Percentiles rank a stretch among this genome's conserved stretches.
Evolutionary conservation across 805 yeast genomes (phyloP).

Genomic region (Kazachstania viticola): DNA sequence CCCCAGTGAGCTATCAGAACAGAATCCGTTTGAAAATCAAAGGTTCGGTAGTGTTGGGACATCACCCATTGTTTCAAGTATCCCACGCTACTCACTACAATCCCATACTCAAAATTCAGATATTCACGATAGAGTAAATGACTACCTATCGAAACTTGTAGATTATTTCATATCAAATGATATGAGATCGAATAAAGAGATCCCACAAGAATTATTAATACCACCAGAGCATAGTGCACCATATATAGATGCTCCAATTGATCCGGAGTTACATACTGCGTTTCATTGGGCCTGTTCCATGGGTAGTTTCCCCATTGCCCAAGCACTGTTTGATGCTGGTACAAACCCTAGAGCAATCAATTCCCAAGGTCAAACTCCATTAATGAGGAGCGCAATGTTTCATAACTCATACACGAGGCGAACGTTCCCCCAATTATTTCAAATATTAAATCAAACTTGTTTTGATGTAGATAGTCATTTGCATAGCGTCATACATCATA

Average conservation of each 20-base stretch:
- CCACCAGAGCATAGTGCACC: slow-evolving; percentile 27
- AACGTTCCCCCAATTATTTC: slow-evolving; percentile 69
- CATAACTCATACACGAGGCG: slow-evolving; percentile 78
- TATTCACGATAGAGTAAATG: slow-evolving; percentile 23
- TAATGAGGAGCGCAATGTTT: slow-evolving; percentile 74
- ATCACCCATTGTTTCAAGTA: slow-evolving; percentile 22
- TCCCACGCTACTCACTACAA: slow-evolving; percentile 20
- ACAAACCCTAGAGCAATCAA: slow-evolving; percentile 49
- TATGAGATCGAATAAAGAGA: slow-evolving; percentile 14
- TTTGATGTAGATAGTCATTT: slow-evolving; percentile 63
- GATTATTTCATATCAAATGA: slow-evolving; percentile 27
- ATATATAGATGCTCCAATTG: slow-evolving; percentile 62
- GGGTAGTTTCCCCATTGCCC: slow-evolving; percentile 73
- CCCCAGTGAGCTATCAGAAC: slow-evolving; percentile 22
- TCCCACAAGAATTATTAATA: slow-evolving; percentile 18
- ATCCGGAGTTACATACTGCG: slow-evolving; percentile 88
- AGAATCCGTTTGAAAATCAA: slow-evolving; percentile 22
- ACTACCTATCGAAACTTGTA: slow-evolving; percentile 22
- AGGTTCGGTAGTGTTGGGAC: slow-evolving; percentile 22
- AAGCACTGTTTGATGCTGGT: slow-evolving; percentile 62
- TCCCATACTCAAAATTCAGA: slow-evolving; percentile 20
- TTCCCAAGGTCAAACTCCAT: slow-evolving; percentile 73
- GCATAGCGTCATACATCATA: slow-evolving; percentile 78
- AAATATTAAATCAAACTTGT: slow-evolving; percentile 64
- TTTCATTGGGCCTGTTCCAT: slow-evolving; percentile 97